Evolutionary conservation across 768 basidiomycete genomes (phyloP).

Genomic region (Rhizopogon vesiculosus): DNA sequence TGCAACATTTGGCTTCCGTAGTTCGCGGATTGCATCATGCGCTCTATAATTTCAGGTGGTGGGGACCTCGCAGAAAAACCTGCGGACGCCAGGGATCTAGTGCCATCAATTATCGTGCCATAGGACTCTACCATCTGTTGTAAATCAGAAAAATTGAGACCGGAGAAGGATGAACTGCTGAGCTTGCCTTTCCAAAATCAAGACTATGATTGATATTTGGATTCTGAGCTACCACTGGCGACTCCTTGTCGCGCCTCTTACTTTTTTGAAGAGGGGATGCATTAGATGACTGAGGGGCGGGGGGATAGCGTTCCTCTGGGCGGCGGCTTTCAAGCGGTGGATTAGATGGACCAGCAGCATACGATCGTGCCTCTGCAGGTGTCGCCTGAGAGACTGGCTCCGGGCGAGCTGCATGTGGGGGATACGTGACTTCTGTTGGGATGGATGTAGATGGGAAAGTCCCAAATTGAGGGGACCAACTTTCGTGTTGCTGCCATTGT

Average conservation of each 20-base stretch:
- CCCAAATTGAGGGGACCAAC: constrained; percentile 33
- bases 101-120: constrained; percentile 35
- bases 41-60: constrained; percentile 34
- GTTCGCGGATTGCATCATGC: constrained; percentile 40
- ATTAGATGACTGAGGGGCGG: constrained; percentile 20
- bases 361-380: constrained; percentile 26
- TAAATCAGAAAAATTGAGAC: constrained; percentile 8
- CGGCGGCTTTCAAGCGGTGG: constrained; percentile 29
- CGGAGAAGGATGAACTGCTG: background rate
- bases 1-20: constrained; percentile 31
- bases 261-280: constrained; percentile 27
- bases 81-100: constrained; percentile 24
- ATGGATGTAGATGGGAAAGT: constrained; percentile 29
- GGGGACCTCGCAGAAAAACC: constrained; percentile 17
- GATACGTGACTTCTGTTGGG: constrained; percentile 30
- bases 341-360: constrained; percentile 20
- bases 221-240: constrained; percentile 21
- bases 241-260: constrained; percentile 33
- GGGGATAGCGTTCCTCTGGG: constrained; percentile 27
- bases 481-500: constrained; percentile 35
- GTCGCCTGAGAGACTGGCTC: constrained; percentile 26
- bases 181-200: constrained; percentile 40
- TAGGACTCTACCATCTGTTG: constrained; percentile 41
- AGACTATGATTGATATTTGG: constrained; percentile 24
- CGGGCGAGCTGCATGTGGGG: constrained; percentile 26